phyloP scores from a whole-genome alignment of 2,329 filamentous ascomycete genomes.

The Escovopsis sp. region DNA sequence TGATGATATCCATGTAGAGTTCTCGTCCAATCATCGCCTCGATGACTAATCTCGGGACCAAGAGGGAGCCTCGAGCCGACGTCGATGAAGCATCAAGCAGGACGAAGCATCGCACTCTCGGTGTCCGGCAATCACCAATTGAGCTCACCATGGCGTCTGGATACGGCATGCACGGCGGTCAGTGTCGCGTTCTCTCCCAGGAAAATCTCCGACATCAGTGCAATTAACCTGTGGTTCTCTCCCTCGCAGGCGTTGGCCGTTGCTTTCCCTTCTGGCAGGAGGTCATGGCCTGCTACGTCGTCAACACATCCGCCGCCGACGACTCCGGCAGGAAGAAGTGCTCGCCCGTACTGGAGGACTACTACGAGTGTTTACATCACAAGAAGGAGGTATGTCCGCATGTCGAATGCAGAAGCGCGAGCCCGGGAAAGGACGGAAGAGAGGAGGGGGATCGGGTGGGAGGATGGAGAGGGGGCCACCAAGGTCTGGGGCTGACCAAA shows the following conservation, averaged over 20 bases:
- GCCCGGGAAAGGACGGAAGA: too few species aligned
- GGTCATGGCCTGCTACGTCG: slow-evolving; percentile 92
- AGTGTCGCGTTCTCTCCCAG: slow-evolving; percentile 15
- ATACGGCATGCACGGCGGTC: slow-evolving; percentile 69
- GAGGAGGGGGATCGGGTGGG: too few species aligned
- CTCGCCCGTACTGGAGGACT: slow-evolving; percentile 73
- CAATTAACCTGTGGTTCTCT: slow-evolving; percentile 5
- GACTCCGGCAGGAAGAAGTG: slow-evolving; percentile 79
- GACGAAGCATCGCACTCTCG: slow-evolving; percentile 6
- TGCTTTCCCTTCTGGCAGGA: slow-evolving; percentile 99
- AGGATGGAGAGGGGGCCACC: too few species aligned
- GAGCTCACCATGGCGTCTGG: slow-evolving; percentile 55
- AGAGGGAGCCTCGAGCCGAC: background rate
- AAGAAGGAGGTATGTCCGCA: slow-evolving; percentile 89
- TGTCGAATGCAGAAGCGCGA: too few species aligned
- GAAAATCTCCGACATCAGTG: background rate
- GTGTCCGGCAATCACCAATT: slow-evolving; percentile 11
- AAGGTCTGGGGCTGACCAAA: slow-evolving; percentile 8
- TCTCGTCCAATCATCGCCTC: slow-evolving; percentile 1
- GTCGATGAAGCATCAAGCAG: background rate
- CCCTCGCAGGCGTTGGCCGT: slow-evolving; percentile 42
- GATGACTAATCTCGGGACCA: background rate
- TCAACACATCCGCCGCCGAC: slow-evolving; percentile 73
- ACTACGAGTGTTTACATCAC: slow-evolving; percentile 98
- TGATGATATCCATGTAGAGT: slow-evolving; percentile 11